phyloP scores from a whole-genome alignment of 495 filamentous ascomycete species.

The Cenococcum geophilum region DNA sequence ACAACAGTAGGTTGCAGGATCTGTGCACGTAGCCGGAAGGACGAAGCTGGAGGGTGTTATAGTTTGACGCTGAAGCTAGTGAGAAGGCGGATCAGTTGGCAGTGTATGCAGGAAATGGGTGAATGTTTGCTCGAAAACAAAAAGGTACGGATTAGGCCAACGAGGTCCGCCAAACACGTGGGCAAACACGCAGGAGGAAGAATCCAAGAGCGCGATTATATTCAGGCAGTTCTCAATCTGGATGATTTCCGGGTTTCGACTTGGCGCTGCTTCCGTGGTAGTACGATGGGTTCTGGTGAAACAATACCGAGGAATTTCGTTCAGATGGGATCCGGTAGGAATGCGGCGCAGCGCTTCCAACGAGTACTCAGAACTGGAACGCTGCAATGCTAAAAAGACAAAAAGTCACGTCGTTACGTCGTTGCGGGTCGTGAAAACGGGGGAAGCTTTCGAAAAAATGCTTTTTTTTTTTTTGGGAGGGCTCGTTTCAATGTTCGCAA shows the following conservation, averaged over 20 bases:
- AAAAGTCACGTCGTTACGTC: constrained; percentile 32
- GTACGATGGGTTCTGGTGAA: constrained; percentile 22
- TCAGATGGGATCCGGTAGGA: constrained; percentile 9
- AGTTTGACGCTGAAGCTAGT: constrained; percentile 15
- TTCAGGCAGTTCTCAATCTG: constrained; percentile 1
- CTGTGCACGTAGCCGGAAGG: constrained; percentile 32
- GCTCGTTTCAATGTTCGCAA: constrained; percentile 21
- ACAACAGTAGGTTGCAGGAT: constrained; percentile 33
- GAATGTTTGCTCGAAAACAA: constrained; percentile 27
- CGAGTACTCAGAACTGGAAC: constrained; percentile 23
- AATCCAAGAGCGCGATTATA: constrained; percentile 6
- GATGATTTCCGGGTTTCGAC: constrained; percentile 15
- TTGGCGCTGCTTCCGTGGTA: constrained; percentile 14
- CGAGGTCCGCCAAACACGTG: constrained; percentile 27
- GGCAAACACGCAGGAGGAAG: constrained; percentile 23
- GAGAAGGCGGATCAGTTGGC: constrained; percentile 9
- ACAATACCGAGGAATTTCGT: constrained; percentile 19
- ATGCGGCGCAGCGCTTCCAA: constrained; percentile 16
- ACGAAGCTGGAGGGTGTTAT: constrained; percentile 23
- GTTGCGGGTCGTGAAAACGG: constrained; percentile 27
- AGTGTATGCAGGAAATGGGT: neutral
- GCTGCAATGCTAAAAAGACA: constrained; percentile 33
- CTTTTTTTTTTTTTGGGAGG: constrained; percentile 19
- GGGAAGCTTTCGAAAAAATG: constrained; percentile 5
- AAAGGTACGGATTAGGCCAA: constrained; percentile 16